These are phyloP conservation scores for Yarrowia sp. DNA, from an alignment of 805 yeast genomes.

Conservation along the genomic window DNA sequence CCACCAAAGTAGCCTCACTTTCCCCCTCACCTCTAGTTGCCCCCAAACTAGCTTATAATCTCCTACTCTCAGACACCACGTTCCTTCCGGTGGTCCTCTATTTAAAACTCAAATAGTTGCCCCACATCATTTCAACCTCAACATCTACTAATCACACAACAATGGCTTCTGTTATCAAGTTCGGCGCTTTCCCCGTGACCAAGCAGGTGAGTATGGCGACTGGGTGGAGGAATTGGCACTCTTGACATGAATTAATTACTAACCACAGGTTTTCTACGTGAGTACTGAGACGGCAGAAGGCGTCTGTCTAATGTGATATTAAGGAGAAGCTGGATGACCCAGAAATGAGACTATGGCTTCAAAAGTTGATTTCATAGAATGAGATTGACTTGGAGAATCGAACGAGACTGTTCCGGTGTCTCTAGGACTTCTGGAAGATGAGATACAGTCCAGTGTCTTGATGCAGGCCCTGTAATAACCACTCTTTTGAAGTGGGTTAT, in stretches of 20 bases:
- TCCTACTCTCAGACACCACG: background rate
- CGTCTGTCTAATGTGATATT: too few species aligned
- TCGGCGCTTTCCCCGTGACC: constrained; percentile 49
- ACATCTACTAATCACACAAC: constrained; percentile 30
- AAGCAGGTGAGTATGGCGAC: constrained; percentile 48
- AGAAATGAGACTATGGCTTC: background rate
- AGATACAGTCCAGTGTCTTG: too few species aligned
- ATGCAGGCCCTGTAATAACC: too few species aligned
- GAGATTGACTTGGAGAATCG: too few species aligned
- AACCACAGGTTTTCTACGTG: constrained; percentile 39
- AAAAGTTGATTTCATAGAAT: too few species aligned
- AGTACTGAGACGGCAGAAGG: background rate
- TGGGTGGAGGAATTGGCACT: background rate
- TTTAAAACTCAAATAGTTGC: constrained; percentile 3
- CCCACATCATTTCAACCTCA: constrained; percentile 27
- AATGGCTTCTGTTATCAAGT: constrained; percentile 43
- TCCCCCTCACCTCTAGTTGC: background rate
- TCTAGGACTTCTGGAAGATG: too few species aligned
- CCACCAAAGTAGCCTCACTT: too few species aligned
- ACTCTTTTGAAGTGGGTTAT: too few species aligned
- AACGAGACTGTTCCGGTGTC: too few species aligned
- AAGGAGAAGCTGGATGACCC: too few species aligned
- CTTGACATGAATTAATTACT: background rate
- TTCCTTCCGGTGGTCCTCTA: background rate
- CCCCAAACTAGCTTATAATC: background rate